A percentile compares a stretch with the other conserved stretches of the same genome.
These are phyloP conservation scores for Rhytidiadelphus loreus DNA, from an alignment of 225 moss, liverwort and hornwort genomes.

Conservation along the genomic window DNA sequence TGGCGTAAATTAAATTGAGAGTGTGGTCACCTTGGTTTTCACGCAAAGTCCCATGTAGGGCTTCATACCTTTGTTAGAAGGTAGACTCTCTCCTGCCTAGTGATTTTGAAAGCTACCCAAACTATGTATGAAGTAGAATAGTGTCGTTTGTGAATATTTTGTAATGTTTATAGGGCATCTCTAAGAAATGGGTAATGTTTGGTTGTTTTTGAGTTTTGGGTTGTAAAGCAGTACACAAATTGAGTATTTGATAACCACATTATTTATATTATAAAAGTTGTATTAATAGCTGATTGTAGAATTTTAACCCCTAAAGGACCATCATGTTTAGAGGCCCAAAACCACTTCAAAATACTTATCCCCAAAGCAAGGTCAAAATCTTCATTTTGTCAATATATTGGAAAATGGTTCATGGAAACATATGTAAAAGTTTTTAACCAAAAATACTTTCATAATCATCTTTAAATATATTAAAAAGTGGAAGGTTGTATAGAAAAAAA, in stretches of 20 bases:
- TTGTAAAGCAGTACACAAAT: background rate
- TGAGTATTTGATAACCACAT: background rate
- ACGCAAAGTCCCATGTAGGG: fast-evolving
- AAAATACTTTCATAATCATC: too few species aligned
- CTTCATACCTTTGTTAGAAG: background rate
- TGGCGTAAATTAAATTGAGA: fast-evolving
- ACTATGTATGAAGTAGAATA: background rate
- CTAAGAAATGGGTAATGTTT: background rate
- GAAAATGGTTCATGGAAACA: too few species aligned
- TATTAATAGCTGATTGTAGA: too few species aligned
- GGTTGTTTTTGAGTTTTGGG: background rate
- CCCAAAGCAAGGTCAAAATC: too few species aligned
- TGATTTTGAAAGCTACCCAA: background rate
- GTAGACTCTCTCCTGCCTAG: background rate
- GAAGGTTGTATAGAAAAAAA: too few species aligned
- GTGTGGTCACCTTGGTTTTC: fast-evolving
- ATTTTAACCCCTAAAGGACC: too few species aligned
- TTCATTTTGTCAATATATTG: too few species aligned
- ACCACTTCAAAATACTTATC: too few species aligned
- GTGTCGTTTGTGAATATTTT: background rate
- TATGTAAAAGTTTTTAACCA: too few species aligned
- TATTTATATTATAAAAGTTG: background rate
- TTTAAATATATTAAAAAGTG: too few species aligned
- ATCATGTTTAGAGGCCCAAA: too few species aligned
- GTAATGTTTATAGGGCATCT: background rate